Evolutionary conservation across 176 grass and related monocot genomes (phyloP).

Genomic region (Sorghum bicolor): DNA sequence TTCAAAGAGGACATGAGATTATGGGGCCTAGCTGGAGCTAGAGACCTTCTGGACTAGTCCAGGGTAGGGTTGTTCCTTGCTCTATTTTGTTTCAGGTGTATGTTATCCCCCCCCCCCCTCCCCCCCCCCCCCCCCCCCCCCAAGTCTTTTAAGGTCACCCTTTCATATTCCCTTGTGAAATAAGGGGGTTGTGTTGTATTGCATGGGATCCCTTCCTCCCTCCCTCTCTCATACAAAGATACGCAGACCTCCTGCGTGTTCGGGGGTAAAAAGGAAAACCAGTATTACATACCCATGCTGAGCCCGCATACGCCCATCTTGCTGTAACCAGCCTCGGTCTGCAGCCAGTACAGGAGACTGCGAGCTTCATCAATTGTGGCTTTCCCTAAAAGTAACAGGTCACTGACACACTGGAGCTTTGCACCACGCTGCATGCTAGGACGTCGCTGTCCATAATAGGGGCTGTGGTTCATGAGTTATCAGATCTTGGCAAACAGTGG

Average conservation of each 20-base stretch:
- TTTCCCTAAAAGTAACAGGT: conserved; percentile 93
- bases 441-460: conserved; percentile 88
- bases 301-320: conserved; percentile 96
- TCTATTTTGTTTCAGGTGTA: background rate
- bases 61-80: background rate
- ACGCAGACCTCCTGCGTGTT: background rate
- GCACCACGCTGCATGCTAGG: conserved; percentile 80
- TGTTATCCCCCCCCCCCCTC: background rate
- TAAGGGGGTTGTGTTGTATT: background rate
- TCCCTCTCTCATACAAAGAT: no score
- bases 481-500: background rate
- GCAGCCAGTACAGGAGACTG: conserved; percentile 90
- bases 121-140: no score
- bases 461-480: conserved; percentile 55
- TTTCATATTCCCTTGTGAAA: background rate
- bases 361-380: conserved; percentile 93
- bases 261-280: no score
- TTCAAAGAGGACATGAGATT: background rate
- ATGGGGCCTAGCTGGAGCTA: background rate
- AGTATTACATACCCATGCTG: conserved; percentile 74
- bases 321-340: conserved; percentile 74
- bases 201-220: no score
- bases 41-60: background rate
- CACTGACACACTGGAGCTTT: conserved; percentile 85
- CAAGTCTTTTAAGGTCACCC: background rate